Conservation (phyloP, 2,329 filamentous ascomycete species). For the Xylariaceae sp. region DNA sequence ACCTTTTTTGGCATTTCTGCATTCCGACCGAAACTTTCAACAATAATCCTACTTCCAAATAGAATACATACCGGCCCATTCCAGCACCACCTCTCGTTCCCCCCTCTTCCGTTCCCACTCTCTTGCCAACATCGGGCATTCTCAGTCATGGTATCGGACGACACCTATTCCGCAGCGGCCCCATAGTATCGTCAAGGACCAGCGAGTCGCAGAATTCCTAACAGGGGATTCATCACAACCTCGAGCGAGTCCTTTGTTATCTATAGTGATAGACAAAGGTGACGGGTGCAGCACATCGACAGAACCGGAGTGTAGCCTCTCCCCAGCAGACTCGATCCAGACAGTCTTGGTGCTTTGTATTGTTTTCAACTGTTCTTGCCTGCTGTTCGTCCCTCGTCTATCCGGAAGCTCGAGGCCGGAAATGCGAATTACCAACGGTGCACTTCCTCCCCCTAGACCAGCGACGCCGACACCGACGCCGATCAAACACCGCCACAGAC, state of each 20-base stretch:
- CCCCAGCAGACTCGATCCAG: not conserved
- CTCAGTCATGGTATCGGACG: not conserved
- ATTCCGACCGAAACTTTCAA: not conserved
- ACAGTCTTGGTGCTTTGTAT: constrained; percentile 11
- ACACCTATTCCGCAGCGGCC: not conserved
- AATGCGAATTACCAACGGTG: constrained; percentile 19
- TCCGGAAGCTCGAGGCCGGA: constrained; percentile 19
- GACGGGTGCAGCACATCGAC: constrained; percentile 10
- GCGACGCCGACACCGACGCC: constrained; percentile 1
- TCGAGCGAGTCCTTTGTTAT: constrained; percentile 3
- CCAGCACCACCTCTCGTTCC: not conserved
- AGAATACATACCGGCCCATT: not conserved
- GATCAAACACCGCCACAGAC: not conserved
- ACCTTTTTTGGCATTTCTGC: not conserved
- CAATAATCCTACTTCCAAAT: not conserved
- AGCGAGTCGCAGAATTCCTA: not conserved
- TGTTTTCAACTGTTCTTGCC: not conserved
- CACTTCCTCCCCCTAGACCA: constrained; percentile 17
- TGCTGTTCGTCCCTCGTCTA: constrained; percentile 10
- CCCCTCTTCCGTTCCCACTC: too few species aligned
- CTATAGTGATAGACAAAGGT: constrained; percentile 11
- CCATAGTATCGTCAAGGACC: not conserved
- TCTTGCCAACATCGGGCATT: not conserved
- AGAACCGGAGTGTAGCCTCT: not conserved
- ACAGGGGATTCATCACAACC: not conserved